Evolutionary conservation across 176 grass and related monocot genomes (phyloP), one percentile per base, ranked within the genome.

Genomic region (Lolium multiflorum): DNA sequence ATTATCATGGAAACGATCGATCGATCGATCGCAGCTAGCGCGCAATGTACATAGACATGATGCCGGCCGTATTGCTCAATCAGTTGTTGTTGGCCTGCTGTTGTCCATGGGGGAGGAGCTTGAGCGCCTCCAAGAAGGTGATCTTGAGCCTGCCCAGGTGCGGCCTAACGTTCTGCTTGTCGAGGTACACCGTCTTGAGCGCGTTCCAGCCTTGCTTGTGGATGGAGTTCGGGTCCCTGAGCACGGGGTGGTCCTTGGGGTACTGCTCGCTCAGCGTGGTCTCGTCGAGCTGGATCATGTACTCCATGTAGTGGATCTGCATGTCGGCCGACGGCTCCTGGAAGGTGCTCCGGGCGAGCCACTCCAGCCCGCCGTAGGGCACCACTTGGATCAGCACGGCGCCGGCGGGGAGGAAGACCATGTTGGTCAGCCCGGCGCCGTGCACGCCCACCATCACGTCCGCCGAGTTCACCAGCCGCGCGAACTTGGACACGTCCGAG

Each of bases 371-470:
- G 28, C 97, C 97, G 50, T 85, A 92, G 4, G 97, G 97, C 20
- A 98, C 90, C 56, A 98, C 88, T 90, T 98, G 97, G 13, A 98
- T 87, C 4, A 98, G 79, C 82, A 98, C 97, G 2, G 97, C 94
- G 13, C 97, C 74, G 25, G 74, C 49, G 25, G 97, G 94, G 9
- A 98, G 85, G 92, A 98, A 98, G 28, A 98, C 88, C 97, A 98
- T 96, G 90, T 96, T 92, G 68, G 97, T 92, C 24, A 98, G 91
- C 52, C 97, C 97, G 0, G 85, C 97, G 14, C 97, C 97, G 52
- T 98, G 97, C 25, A 96, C 97, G 18, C 97, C 97, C 56, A 98
- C 86, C 97, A 98, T 96, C 51, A 98, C 97, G 89, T 98, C 97
- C 74, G 90, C 90, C 25, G 94, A 94, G 82, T 98, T 98, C 81